A percentile compares a stretch with the other conserved stretches of the same genome.
phyloP scores from a whole-genome alignment of 2,329 filamentous ascomycete genomes.

The Trichophyton simii region DNA sequence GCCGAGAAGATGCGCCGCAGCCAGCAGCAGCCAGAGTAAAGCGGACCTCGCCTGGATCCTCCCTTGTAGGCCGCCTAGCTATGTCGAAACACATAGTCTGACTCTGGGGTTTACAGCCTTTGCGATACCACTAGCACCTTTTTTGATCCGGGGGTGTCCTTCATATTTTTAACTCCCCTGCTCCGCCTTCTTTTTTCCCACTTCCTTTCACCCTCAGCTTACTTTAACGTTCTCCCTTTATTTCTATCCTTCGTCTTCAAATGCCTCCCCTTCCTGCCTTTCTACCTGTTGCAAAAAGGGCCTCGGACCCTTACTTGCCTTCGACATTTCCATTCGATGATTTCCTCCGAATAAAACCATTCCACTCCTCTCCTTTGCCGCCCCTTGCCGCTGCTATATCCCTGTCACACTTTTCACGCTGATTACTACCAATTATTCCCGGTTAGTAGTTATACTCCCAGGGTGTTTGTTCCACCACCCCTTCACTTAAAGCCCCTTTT shows the following conservation, averaged over 20 bases:
- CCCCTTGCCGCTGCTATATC: neutral
- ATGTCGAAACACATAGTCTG: neutral
- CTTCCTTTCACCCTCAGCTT: neutral
- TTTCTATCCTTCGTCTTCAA: neutral
- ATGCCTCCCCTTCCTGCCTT: neutral
- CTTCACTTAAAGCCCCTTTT: neutral
- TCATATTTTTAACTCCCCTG: neutral
- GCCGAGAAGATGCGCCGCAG: slow-evolving; percentile 98
- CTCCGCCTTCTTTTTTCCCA: neutral
- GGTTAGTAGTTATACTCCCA: neutral
- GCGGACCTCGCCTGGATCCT: neutral
- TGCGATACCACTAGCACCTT: neutral
- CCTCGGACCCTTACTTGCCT: neutral
- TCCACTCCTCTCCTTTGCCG: neutral
- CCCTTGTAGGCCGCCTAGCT: neutral
- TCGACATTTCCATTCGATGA: neutral
- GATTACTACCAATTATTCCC: neutral
- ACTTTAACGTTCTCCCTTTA: neutral
- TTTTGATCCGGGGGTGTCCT: neutral
- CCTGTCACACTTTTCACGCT: neutral
- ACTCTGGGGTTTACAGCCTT: neutral
- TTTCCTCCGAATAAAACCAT: neutral
- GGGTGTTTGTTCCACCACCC: neutral
- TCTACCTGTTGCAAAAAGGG: neutral
- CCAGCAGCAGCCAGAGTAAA: slow-evolving; percentile 53